Conservation (phyloP, 352 stramenopile genomes). For the Phytopythium sindhum region DNA sequence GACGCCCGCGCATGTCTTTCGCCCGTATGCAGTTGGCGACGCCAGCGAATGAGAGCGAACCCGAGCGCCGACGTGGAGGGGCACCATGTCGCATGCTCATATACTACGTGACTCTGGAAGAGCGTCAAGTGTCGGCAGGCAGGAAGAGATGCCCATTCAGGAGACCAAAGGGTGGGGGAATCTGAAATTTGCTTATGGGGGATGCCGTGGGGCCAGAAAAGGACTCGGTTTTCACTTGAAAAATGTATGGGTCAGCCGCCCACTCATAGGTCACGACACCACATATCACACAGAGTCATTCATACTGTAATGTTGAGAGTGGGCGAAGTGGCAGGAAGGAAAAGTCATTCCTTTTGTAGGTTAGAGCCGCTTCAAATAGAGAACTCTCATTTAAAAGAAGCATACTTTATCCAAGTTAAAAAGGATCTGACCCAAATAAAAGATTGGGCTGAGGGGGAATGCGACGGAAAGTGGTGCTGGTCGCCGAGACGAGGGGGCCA, state of each 20-base stretch:
- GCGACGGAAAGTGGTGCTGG: background rate
- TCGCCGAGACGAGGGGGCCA: background rate
- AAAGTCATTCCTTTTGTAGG: too few species aligned
- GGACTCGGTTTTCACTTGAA: background rate
- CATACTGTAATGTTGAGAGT: too few species aligned
- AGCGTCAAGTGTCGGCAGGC: too few species aligned
- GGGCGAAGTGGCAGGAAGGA: too few species aligned
- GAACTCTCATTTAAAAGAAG: background rate
- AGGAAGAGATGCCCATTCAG: too few species aligned
- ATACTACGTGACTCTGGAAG: too few species aligned
- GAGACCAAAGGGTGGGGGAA: background rate
- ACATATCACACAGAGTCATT: too few species aligned
- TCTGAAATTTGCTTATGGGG: background rate
- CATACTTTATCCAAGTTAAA: background rate
- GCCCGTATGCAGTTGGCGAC: background rate
- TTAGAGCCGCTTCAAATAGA: too few species aligned
- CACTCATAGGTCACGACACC: background rate
- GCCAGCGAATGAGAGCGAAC: conserved; percentile 1
- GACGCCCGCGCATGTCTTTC: too few species aligned
- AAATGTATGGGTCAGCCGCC: background rate
- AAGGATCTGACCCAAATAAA: background rate
- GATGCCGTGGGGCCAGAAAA: background rate
- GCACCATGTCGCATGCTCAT: background rate
- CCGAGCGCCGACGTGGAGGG: too few species aligned
- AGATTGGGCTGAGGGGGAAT: background rate